phyloP scores from a whole-genome alignment of 495 filamentous ascomycete genomes.

The Aspergillus biplanus region DNA sequence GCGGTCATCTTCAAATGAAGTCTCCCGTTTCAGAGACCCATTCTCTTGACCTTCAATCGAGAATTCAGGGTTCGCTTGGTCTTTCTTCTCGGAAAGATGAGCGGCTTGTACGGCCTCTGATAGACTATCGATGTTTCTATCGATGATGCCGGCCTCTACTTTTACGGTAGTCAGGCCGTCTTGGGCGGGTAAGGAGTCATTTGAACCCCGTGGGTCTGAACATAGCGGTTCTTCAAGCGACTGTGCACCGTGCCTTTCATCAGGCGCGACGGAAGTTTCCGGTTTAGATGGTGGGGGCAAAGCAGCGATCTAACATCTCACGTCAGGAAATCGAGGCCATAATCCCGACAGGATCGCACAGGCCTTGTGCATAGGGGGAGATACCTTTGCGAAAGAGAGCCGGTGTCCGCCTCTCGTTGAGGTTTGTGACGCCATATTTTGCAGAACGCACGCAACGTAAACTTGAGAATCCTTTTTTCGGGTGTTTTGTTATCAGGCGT shows the following conservation, averaged over 20 bases:
- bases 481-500: slow-evolving; percentile 10
- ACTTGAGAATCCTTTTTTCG: slow-evolving; percentile 18
- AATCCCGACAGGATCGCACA: neutral
- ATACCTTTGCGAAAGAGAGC: slow-evolving; percentile 53
- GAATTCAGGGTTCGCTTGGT: slow-evolving; percentile 32
- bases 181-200: slow-evolving; percentile 26
- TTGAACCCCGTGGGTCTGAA: slow-evolving; percentile 27
- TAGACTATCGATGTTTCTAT: slow-evolving; percentile 38
- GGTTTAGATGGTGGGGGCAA: slow-evolving; percentile 40
- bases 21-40: slow-evolving; percentile 43
- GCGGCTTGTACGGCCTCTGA: slow-evolving; percentile 41
- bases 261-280: slow-evolving; percentile 31
- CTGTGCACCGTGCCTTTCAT: slow-evolving; percentile 31
- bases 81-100: slow-evolving; percentile 36
- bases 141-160: slow-evolving; percentile 25
- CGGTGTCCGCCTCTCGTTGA: slow-evolving; percentile 35
- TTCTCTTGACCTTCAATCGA: slow-evolving; percentile 36
- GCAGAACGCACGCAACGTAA: slow-evolving; percentile 14
- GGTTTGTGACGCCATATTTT: slow-evolving; percentile 43
- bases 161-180: slow-evolving; percentile 25
- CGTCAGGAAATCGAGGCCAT: slow-evolving; percentile 11
- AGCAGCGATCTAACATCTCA: slow-evolving; percentile 43
- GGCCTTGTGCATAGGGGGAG: slow-evolving; percentile 4
- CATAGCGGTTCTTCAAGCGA: slow-evolving; percentile 23
- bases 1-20: slow-evolving; percentile 57